Base-by-base conservation (phyloP, 352 stramenopile genomes). In the Thalassiosira mediterranea region DNA sequence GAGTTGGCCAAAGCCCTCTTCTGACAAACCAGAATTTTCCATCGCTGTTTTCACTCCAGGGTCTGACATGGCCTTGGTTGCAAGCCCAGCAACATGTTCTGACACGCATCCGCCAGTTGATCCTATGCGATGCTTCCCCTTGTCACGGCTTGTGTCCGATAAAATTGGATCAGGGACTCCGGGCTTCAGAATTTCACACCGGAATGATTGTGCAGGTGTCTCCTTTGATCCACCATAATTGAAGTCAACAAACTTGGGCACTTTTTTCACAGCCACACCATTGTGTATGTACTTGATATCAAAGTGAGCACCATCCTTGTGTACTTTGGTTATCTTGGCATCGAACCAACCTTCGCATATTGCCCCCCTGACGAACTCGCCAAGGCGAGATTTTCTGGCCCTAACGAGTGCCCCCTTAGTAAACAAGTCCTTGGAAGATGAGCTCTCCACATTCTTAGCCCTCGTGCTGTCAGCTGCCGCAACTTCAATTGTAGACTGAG, bases 1-100 rank as follows among this genome's bases (percentile, higher is more conserved):
- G 32, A 99, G 88, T 60, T 63, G 32, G 21, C 93, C 73, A 90
- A 97, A 77, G 69, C 92, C 85, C 88, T 96, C 66, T 90, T 91
- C 64, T 61, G 91, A 88, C 13, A 91, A 40, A 7, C 81, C 80
- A 25, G 68, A 82, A 44, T 64, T 76, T 58, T 89, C 67, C 42
- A 92, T 76, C 0, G 79, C 83, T 56, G 73, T 73, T 60, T 84
- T 79, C 17, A 94, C 59, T 40, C 66, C 59, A 25, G 60, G 80
- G 91, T 87, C 66, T 46, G 86, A 76, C 19, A 91, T 60, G 23
- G 70, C 73, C 25, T 76, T 66, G 7, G 68, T 76, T 7, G 86
- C 75, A 58, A 77, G 66, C 31, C 52, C 42, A 25, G 88, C 88
- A 37, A 94, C 67, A 17, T 73, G 52, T 74, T 94, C 88, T n/a